These are phyloP conservation scores for Aspergillus indologenus DNA, from an alignment of 495 filamentous ascomycete genomes.

Conservation along the genomic window DNA sequence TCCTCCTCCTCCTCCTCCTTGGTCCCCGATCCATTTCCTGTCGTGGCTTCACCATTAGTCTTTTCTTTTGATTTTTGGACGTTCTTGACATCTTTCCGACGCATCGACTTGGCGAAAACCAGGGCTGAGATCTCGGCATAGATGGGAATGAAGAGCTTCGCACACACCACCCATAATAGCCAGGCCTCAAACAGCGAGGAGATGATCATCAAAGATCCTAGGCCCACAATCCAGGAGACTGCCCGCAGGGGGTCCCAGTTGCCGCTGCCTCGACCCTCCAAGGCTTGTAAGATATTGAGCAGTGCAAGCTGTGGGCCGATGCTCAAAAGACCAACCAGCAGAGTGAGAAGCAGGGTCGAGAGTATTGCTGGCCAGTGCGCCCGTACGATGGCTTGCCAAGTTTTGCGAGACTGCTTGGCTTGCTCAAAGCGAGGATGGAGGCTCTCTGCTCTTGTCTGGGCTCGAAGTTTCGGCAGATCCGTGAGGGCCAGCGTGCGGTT, in stretches of 20 bases:
- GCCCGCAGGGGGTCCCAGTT: slow-evolving; percentile 39
- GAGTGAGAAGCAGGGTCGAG: slow-evolving; percentile 52
- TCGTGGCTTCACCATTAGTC: slow-evolving; percentile 52
- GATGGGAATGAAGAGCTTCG: slow-evolving; percentile 61
- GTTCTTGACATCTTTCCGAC: slow-evolving; percentile 68
- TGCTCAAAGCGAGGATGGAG: slow-evolving; percentile 49
- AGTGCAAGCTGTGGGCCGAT: slow-evolving; percentile 71
- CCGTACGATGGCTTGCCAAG: slow-evolving; percentile 59
- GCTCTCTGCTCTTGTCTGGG: slow-evolving; percentile 24
- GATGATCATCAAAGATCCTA: slow-evolving; percentile 55
- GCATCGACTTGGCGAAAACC: slow-evolving; percentile 75
- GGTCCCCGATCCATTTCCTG: slow-evolving; percentile 57
- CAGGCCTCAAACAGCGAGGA: slow-evolving; percentile 59
- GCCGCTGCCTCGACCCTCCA: slow-evolving; percentile 54
- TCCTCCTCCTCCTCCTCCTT: not conserved
- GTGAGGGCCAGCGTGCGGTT: slow-evolving; percentile 57
- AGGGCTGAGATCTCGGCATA: slow-evolving; percentile 67
- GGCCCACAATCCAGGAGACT: slow-evolving; percentile 63
- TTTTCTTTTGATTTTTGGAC: slow-evolving; percentile 33
- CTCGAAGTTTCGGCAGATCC: slow-evolving; percentile 52
- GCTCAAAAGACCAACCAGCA: slow-evolving; percentile 52
- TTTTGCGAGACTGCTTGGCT: slow-evolving; percentile 42
- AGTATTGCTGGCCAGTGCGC: slow-evolving; percentile 53
- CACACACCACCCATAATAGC: slow-evolving; percentile 63
- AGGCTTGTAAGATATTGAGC: slow-evolving; percentile 55